Evolutionary conservation across 371 early-diverging fungal species (phyloP).

Genomic region (Smittium culicis): DNA sequence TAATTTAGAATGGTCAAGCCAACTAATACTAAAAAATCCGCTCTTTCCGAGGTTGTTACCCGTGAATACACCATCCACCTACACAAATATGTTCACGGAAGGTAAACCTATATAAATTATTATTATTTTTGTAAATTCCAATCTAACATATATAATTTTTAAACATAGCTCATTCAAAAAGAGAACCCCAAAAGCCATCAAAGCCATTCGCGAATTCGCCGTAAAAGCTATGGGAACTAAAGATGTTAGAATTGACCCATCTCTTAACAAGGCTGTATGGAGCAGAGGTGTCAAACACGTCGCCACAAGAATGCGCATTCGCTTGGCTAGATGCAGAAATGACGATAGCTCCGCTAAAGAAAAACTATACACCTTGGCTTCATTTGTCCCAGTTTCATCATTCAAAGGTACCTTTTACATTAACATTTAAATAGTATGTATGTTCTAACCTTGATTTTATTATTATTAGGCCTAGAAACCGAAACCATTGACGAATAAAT

Average conservation of each 20-base stretch:
- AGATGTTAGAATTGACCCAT: constrained; percentile 66
- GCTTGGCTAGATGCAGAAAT: constrained; percentile 80
- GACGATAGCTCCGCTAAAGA: constrained; percentile 86
- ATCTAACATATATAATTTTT: not conserved
- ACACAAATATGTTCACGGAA: constrained; percentile 60
- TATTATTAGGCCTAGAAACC: constrained; percentile 7
- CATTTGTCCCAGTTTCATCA: constrained; percentile 64
- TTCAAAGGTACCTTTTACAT: constrained; percentile 36
- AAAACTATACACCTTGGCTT: constrained; percentile 84
- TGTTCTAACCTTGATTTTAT: not conserved
- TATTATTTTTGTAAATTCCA: not conserved
- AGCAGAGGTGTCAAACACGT: constrained; percentile 76
- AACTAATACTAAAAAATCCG: constrained; percentile 26
- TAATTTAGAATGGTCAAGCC: constrained; percentile 8
- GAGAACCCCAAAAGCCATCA: constrained; percentile 87
- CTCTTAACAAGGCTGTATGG: constrained; percentile 76
- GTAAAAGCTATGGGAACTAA: constrained; percentile 75
- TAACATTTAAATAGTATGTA: not conserved
- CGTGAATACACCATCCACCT: constrained; percentile 91
- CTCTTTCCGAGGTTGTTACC: constrained; percentile 48
- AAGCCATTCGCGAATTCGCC: constrained; percentile 78
- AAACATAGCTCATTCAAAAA: constrained; percentile 63
- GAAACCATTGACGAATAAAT: constrained; percentile 9
- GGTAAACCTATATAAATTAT: not conserved
- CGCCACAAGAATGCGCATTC: constrained; percentile 84